Evolutionary conservation across 345 rosid genomes (phyloP), one percentile per base, ranked within the genome.

Genomic region (Eucalyptus cloeziana): DNA sequence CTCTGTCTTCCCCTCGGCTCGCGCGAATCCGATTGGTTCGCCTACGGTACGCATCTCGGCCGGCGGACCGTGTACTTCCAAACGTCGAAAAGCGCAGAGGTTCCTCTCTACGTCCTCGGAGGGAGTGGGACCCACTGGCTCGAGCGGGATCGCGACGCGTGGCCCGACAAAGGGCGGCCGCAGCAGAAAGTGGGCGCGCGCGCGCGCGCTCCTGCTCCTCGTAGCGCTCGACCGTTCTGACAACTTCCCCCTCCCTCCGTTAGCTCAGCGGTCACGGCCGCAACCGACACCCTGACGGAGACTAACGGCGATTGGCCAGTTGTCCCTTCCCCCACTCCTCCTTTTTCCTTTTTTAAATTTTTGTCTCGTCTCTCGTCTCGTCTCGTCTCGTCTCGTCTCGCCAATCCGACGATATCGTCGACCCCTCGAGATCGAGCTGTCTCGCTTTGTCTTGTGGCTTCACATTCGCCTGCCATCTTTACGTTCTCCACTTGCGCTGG

Each of bases 201-300:
- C 11, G 87, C 56, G 22, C 58, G 25, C 58, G 5, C 25, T 10
- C 56, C 54, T 47, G 25, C 25, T 10, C 56, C 64, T 47, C 44
- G 47, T 30, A 83, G 64, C 25, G 27, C 40, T 86, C 83, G 89
- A 91, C 91, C 91, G 87, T 91, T 91, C 91, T 89, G 88, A 88
- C 92, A 44, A 54, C 4, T 81, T 8, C 27, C 44, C 12, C 14
- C 1, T 43, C 25, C 45, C 27, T 7, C 85, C 86, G 69, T 86
- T 19, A 47, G 27, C 90, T 87, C 87, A 89, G 88, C 89, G 79
- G 88, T 86, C 79, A 92, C 92, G 92, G 89, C 83, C 52, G 51
- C 88, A 88, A 92, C 92, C 92, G 94, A 93, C 94, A 93, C 86
- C 71, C 50, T 13, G 86, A 81, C 92, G 88, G 90, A 56, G 67